phyloP scores from a whole-genome alignment of 768 basidiomycete species.

The Agaricus subrufescens region DNA sequence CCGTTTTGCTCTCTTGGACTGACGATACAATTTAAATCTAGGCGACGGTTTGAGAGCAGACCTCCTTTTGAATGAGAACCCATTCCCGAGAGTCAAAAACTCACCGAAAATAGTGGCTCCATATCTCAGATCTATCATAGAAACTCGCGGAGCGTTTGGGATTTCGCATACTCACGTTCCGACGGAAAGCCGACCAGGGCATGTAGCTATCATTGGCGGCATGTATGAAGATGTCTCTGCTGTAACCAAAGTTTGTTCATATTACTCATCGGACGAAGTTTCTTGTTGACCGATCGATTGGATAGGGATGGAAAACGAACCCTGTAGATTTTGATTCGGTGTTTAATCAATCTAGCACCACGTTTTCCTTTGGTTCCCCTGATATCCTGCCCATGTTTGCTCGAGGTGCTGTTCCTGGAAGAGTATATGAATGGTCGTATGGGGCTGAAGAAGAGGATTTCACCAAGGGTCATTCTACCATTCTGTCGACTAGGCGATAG shows the following conservation, averaged over 20 bases:
- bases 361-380: conserved; percentile 83
- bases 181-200: conserved; percentile 84
- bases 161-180: conserved; percentile 84
- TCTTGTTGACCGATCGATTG: conserved; percentile 8
- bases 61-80: conserved; percentile 61
- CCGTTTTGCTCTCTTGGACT: neutral
- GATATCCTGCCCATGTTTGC: conserved; percentile 89
- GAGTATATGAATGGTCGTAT: conserved; percentile 74
- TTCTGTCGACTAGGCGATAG: neutral
- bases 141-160: conserved; percentile 71
- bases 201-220: conserved; percentile 88
- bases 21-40: conserved; percentile 19
- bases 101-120: conserved; percentile 66
- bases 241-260: conserved; percentile 63
- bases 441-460: conserved; percentile 79
- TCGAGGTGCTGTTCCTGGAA: conserved; percentile 64
- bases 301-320: conserved; percentile 82
- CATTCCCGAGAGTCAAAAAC: conserved; percentile 47
- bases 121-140: conserved; percentile 61
- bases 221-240: conserved; percentile 93
- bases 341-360: conserved; percentile 75
- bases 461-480: conserved; percentile 55
- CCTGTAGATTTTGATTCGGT: conserved; percentile 88
- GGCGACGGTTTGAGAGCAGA: conserved; percentile 86
- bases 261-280: neutral